Conservation (phyloP, 805 yeast genomes). For the Zygosaccharomyces bailii region DNA sequence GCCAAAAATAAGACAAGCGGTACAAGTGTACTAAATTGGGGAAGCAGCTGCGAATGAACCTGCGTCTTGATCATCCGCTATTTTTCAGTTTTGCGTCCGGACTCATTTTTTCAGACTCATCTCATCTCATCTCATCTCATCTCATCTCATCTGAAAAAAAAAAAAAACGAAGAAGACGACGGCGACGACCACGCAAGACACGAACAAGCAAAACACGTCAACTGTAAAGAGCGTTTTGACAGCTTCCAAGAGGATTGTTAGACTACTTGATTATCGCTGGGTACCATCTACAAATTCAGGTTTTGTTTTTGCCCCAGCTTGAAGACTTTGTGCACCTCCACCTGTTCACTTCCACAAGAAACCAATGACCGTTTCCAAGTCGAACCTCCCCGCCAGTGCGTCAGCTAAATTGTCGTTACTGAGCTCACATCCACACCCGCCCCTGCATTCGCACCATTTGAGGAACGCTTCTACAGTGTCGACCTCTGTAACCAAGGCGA, state of each 20-base stretch:
- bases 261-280: slow-evolving; percentile 1
- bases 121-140: slow-evolving; percentile 18
- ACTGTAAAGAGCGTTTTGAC: background rate
- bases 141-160: slow-evolving; percentile 15
- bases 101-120: slow-evolving; percentile 4
- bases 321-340: slow-evolving; percentile 1
- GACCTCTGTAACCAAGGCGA: slow-evolving; percentile 15
- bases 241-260: background rate
- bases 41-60: background rate
- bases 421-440: slow-evolving; percentile 26
- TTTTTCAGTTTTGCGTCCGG: slow-evolving; percentile 8
- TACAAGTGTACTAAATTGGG: background rate
- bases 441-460: slow-evolving; percentile 22
- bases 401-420: slow-evolving; percentile 20
- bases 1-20: background rate
- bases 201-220: slow-evolving; percentile 3
- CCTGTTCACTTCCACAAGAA: background rate
- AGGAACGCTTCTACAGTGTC: slow-evolving; percentile 22
- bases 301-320: slow-evolving; percentile 6
- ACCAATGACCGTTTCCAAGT: slow-evolving; percentile 22
- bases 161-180: slow-evolving; percentile 1
- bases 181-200: slow-evolving; percentile 4
- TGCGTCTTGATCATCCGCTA: background rate
- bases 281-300: slow-evolving; percentile 1
- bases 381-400: slow-evolving; percentile 18